Evolutionary conservation across 805 yeast genomes (phyloP), one percentile per base, ranked within the genome.

Genomic region (Pichia ethanolica): DNA sequence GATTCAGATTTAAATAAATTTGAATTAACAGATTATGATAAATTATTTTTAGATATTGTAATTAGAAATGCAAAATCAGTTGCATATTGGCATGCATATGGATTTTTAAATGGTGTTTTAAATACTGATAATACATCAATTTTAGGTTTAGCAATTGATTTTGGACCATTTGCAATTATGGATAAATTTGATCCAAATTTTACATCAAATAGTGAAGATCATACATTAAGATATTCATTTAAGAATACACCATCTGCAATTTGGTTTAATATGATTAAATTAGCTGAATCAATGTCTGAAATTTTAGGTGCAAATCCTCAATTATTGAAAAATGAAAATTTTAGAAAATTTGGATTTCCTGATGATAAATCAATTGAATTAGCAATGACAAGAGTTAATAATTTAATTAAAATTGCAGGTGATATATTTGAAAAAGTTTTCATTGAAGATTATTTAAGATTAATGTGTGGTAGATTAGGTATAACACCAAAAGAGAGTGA

Each of bases 81-180:
- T 2, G 96, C 95, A 2, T 72, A 77, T 55, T 88, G 96, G 88
- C 97, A 91, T 62, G 77, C 85, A 0, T 91, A 89, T 66, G 98
- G 97, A 3, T 90, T 91, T 59, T 65, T 90, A 56, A 93, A 91
- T 60, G 99, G 99, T 12, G 98, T 93, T 5, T 70, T 93, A 49
- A 91, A 91, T 64, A 90, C 98, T 0, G 99, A 91, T 62, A 91
- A 91, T 62, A 88, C 97, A 1, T 87, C 96, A 0, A 74, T 91
- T n/a, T 60, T 84, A 41, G 99, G 99, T 0, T 70, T 89, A 10
- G 79, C 96, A 0, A 78, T 93, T 66, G 99, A 91, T 66, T 93
- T 84, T 65, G 99, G 98, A 3, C 98, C 99, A 0, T 93, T 87
- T 68, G 86, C 95, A 20, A 85, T 89, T 52, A 77, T 90, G 84